Conservation (phyloP, 1,139 yeast genomes). For the Entelexis sorbosivorans region DNA sequence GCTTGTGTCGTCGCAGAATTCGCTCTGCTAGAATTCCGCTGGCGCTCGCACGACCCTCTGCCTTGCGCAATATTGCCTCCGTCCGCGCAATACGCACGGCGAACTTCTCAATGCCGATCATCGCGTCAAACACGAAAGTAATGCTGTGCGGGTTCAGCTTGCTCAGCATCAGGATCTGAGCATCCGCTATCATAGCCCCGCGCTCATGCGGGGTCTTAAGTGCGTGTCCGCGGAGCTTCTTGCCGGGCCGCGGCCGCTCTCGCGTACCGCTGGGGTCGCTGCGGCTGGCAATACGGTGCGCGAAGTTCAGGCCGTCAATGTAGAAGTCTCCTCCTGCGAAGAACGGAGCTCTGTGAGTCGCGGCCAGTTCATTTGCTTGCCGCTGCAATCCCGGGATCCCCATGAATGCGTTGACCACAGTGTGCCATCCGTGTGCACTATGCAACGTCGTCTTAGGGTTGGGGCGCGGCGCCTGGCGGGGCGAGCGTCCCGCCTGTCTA, state of each 20-base stretch:
- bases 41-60: not conserved
- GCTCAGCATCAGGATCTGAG: not conserved
- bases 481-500: too few relatives aligned
- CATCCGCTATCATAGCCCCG: not conserved
- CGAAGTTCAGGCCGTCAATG: constrained; percentile 10
- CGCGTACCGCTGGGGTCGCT: constrained; percentile 3
- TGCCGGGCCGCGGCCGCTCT: not conserved
- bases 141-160: constrained; percentile 7
- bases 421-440: too few relatives aligned
- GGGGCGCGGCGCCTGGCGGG: too few relatives aligned
- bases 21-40: constrained; percentile 3
- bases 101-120: constrained; percentile 10
- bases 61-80: not conserved
- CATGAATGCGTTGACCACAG: not conserved
- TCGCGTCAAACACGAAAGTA: constrained; percentile 12
- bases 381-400: constrained; percentile 8
- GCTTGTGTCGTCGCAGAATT: not conserved
- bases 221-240: not conserved
- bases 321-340: constrained; percentile 11
- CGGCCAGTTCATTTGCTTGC: not conserved
- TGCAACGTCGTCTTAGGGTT: too few relatives aligned
- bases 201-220: not conserved
- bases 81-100: constrained; percentile 4
- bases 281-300: constrained; percentile 3
- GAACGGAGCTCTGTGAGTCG: not conserved